phyloP scores from a whole-genome alignment of 2,329 filamentous ascomycete genomes.

The Coniochaeta hoffmannii region DNA sequence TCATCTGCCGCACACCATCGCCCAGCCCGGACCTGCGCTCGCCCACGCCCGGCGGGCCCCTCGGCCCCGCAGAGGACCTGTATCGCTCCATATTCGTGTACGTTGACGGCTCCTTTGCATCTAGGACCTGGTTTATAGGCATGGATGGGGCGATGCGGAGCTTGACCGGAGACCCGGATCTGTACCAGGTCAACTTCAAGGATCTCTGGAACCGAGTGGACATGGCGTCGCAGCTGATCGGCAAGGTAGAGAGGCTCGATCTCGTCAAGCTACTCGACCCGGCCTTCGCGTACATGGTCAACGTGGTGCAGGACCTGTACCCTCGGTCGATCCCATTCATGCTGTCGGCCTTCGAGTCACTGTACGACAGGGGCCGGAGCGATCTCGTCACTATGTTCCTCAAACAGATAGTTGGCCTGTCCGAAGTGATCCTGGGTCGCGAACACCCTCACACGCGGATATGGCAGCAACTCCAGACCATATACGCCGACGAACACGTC shows the following conservation, averaged over 20 bases:
- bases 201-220: slow-evolving; percentile 6
- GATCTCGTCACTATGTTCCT: slow-evolving; percentile 5
- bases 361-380: neutral
- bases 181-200: neutral
- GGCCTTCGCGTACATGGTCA: slow-evolving; percentile 4
- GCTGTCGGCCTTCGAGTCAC: slow-evolving; percentile 2
- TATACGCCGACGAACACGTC: neutral
- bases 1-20: slow-evolving; percentile 3
- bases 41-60: neutral
- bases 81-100: slow-evolving; percentile 4
- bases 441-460: slow-evolving; percentile 4
- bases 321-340: slow-evolving; percentile 4
- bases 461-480: slow-evolving; percentile 1
- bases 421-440: neutral
- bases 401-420: neutral
- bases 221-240: slow-evolving; percentile 3
- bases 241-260: neutral
- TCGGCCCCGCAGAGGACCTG: slow-evolving; percentile 3
- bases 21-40: neutral
- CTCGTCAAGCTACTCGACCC: slow-evolving; percentile 6
- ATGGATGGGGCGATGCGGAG: slow-evolving; percentile 1
- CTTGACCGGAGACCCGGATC: neutral
- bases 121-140: slow-evolving; percentile 2
- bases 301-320: slow-evolving; percentile 2
- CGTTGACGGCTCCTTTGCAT: slow-evolving; percentile 1